Evolutionary conservation across 2,329 filamentous ascomycete species (phyloP).

Genomic region (Verticillium nubilum): DNA sequence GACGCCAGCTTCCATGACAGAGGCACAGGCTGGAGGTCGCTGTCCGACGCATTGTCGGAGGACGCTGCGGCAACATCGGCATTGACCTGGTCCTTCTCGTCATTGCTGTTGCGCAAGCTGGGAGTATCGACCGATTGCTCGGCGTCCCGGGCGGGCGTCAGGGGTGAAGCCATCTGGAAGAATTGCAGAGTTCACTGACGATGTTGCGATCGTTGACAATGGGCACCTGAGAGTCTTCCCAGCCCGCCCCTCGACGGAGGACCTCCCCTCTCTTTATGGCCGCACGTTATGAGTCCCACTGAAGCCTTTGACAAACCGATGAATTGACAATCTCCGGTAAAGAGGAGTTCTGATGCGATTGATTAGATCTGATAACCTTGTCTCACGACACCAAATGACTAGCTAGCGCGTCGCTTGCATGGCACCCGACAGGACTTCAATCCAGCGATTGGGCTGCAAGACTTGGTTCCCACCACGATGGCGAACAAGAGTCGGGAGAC

Average conservation of each 20-base stretch:
- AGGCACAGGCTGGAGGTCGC: neutral
- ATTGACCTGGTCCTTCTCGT: neutral
- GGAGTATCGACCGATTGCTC: neutral
- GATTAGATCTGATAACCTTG: neutral
- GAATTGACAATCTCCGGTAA: neutral
- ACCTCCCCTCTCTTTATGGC: neutral
- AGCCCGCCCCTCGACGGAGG: neutral
- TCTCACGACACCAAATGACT: neutral
- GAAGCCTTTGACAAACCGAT: neutral
- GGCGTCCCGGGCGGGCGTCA: neutral
- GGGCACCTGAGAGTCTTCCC: neutral
- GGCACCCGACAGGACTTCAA: neutral
- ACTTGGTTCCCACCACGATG: neutral
- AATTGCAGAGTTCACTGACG: neutral
- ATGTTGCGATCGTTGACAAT: neutral
- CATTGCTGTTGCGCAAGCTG: neutral
- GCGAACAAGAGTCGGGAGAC: neutral
- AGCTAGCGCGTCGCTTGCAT: neutral
- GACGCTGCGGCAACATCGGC: neutral
- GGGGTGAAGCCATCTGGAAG: neutral
- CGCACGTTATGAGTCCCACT: neutral
- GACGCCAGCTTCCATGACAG: constrained; percentile 15
- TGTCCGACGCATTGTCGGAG: neutral
- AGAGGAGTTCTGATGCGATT: neutral
- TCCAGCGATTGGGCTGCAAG: neutral